These are phyloP conservation scores for Acacia pycnantha DNA, from an alignment of 331 rosid genomes.

Conservation along the genomic window DNA sequence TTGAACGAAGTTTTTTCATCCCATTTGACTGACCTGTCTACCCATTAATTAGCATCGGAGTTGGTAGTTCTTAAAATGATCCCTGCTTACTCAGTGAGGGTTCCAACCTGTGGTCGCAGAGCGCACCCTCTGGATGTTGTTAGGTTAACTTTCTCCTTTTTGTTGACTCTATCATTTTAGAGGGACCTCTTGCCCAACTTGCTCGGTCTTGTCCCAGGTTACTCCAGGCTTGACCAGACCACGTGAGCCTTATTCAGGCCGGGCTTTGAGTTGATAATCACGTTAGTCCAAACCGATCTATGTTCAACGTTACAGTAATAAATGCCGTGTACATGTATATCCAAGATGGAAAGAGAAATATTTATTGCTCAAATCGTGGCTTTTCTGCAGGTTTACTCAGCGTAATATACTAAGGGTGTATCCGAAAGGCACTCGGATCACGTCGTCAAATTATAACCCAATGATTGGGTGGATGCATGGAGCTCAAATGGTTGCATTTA, in stretches of 20 bases:
- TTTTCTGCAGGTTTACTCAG: slow-evolving; percentile 79
- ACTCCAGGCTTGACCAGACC: background rate
- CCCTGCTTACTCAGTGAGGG: background rate
- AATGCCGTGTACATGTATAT: background rate
- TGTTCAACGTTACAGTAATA: background rate
- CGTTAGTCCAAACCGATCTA: background rate
- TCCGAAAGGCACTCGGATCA: slow-evolving; percentile 90
- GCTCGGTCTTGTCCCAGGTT: background rate
- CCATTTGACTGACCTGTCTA: background rate
- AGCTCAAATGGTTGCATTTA: slow-evolving; percentile 99
- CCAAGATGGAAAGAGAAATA: slow-evolving; percentile 21
- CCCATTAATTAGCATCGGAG: background rate
- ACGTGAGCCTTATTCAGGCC: background rate
- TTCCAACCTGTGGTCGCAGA: background rate
- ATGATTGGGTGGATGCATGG: slow-evolving; percentile 95
- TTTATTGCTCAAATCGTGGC: slow-evolving; percentile 29
- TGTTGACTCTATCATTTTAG: background rate
- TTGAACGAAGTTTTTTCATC: background rate
- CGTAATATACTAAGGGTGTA: slow-evolving; percentile 84
- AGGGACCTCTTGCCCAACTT: background rate
- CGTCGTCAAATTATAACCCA: slow-evolving; percentile 93
- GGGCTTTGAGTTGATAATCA: background rate
- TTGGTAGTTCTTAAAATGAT: background rate
- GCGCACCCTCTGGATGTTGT: background rate
- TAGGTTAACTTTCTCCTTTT: background rate